Conservation (phyloP, 495 filamentous ascomycete genomes). For the Neurospora africana region DNA sequence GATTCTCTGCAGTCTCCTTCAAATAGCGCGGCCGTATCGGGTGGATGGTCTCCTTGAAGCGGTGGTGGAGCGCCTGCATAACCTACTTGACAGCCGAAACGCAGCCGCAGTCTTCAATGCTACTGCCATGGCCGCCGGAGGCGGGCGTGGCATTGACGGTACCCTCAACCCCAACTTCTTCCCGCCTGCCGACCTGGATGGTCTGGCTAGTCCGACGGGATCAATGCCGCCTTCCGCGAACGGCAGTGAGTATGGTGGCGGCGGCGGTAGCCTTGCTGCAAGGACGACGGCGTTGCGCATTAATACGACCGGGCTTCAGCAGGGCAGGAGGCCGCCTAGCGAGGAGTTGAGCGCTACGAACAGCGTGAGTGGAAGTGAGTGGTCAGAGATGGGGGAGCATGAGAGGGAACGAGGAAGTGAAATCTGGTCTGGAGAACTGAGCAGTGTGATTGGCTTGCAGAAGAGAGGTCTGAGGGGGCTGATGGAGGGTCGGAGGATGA, state of each 20-base stretch:
- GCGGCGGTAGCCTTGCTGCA: constrained; percentile 5
- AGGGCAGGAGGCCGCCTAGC: constrained; percentile 22
- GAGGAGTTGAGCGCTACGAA: constrained; percentile 41
- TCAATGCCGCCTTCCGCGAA: constrained; percentile 16
- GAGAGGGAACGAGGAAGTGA: constrained; percentile 32
- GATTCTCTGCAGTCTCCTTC: constrained; percentile 87
- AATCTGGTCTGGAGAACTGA: constrained; percentile 75
- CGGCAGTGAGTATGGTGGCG: constrained; percentile 6
- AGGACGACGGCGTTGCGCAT: constrained; percentile 26
- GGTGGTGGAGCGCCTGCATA: constrained; percentile 81
- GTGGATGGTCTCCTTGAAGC: constrained; percentile 88
- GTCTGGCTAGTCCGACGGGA: constrained; percentile 14
- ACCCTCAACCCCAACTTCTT: constrained; percentile 39
- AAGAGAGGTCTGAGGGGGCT: constrained; percentile 84
- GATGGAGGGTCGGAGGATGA: constrained; percentile 87
- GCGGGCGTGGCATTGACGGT: constrained; percentile 60
- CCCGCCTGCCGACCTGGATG: constrained; percentile 17
- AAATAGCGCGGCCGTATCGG: constrained; percentile 86
- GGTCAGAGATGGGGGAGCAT: constrained; percentile 32
- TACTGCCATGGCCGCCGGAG: constrained; percentile 93
- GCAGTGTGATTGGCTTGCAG: constrained; percentile 91
- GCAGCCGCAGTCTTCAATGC: constrained; percentile 97
- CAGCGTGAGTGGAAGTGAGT: constrained; percentile 38
- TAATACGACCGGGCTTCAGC: constrained; percentile 25
- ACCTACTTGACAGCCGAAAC: constrained; percentile 81